phyloP scores from a whole-genome alignment of 306 rosid species.

The Canavalia gladiata region DNA sequence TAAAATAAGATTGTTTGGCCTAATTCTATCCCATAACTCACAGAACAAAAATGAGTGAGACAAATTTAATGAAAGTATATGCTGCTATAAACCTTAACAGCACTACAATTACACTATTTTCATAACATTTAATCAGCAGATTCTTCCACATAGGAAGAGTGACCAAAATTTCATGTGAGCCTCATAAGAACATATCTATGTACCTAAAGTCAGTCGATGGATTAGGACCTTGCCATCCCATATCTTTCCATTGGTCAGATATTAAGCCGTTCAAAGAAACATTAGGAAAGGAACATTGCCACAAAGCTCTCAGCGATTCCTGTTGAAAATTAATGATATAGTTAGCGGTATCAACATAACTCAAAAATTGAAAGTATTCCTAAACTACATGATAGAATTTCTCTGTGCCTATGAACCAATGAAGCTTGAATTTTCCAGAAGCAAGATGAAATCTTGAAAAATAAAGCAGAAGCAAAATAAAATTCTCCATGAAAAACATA shows the following conservation, averaged over 20 bases:
- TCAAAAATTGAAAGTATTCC: conserved; percentile 13
- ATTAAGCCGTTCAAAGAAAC: conserved; percentile 72
- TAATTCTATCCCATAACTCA: background rate
- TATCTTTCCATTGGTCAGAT: conserved; percentile 96
- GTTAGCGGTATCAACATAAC: conserved; percentile 14
- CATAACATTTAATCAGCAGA: background rate
- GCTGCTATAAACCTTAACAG: conserved; percentile 11
- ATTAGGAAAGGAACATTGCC: conserved; percentile 86
- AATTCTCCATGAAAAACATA: conserved; percentile 31
- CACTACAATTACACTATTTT: conserved; percentile 16
- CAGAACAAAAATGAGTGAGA: background rate
- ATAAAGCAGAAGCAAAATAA: conserved; percentile 28
- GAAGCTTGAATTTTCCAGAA: conserved; percentile 14
- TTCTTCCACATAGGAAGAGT: background rate
- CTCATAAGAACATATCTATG: conserved; percentile 9
- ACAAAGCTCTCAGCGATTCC: conserved; percentile 85
- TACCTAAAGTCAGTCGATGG: conserved; percentile 99
- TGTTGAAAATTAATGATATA: conserved; percentile 47
- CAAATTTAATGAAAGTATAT: background rate
- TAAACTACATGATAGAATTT: background rate
- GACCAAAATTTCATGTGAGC: background rate
- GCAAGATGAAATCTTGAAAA: background rate
- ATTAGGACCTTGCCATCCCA: conserved; percentile 99
- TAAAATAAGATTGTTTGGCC: conserved; percentile 20
- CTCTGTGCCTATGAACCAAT: conserved; percentile 8